Conservation (phyloP, 2,329 filamentous ascomycete genomes). For the Fusarium ramigenum region DNA sequence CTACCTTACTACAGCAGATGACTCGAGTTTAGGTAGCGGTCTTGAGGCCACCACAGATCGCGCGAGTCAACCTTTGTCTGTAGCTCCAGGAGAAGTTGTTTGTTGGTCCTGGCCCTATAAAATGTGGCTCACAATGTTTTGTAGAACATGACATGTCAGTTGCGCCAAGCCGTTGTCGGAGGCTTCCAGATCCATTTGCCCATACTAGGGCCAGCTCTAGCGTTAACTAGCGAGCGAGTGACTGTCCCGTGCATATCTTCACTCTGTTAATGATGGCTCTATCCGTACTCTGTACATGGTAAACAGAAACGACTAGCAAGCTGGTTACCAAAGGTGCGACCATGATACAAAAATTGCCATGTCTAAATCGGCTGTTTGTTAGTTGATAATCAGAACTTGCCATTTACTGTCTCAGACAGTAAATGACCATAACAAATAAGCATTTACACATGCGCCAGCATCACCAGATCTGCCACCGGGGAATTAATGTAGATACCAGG, state of each 20-base stretch:
- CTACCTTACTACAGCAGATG: neutral
- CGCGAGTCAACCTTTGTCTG: neutral
- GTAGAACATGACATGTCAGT: slow-evolving; percentile 26
- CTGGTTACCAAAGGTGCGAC: too few species aligned
- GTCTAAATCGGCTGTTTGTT: too few species aligned
- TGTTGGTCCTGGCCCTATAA: neutral
- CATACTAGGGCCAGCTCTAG: too few species aligned
- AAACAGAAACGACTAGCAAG: too few species aligned
- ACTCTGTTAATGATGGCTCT: too few species aligned
- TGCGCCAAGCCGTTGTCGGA: slow-evolving; percentile 24
- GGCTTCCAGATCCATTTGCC: slow-evolving; percentile 2
- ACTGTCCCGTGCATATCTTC: too few species aligned
- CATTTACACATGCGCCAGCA: neutral
- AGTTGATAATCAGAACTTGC: too few species aligned
- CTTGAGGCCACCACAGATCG: neutral
- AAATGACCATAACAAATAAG: neutral
- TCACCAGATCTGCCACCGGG: neutral
- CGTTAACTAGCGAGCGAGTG: too few species aligned
- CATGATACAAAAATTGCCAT: too few species aligned
- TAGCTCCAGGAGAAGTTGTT: neutral
- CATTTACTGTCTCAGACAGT: too few species aligned
- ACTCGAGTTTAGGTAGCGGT: neutral
- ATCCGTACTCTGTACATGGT: too few species aligned
- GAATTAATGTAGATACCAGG: neutral
- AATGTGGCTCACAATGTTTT: neutral